These are phyloP conservation scores for Fusarium heterosporum DNA, from an alignment of 2,329 filamentous ascomycete genomes.

Conservation along the genomic window DNA sequence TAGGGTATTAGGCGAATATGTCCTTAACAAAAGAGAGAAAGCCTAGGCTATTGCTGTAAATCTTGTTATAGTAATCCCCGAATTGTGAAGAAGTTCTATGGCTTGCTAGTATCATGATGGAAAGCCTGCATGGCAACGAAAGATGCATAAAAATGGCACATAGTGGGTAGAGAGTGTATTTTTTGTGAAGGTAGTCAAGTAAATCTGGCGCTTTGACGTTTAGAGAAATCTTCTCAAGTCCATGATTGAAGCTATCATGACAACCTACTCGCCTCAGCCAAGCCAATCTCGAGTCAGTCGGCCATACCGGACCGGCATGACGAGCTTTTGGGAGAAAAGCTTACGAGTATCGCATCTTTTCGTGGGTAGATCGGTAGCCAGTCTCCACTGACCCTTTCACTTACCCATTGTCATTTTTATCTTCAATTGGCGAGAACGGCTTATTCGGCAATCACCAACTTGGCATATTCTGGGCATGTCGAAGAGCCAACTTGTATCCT, in stretches of 20 bases:
- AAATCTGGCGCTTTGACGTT: not conserved
- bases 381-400: constrained; percentile 29
- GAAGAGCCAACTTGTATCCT: constrained; percentile 17
- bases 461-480: constrained; percentile 31
- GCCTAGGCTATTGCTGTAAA: not conserved
- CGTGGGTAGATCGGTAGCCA: constrained; percentile 11
- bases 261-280: constrained; percentile 11
- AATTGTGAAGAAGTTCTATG: not conserved
- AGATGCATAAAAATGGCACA: not conserved
- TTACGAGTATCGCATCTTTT: constrained; percentile 25
- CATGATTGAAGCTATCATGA: constrained; percentile 14
- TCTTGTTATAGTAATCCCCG: not conserved
- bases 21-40: not conserved
- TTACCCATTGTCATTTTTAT: constrained; percentile 22
- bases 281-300: constrained; percentile 19
- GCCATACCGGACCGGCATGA: constrained; percentile 2
- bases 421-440: constrained; percentile 38
- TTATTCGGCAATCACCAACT: constrained; percentile 38
- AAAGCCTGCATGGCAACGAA: not conserved
- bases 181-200: not conserved
- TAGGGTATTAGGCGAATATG: not conserved
- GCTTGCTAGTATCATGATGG: not conserved
- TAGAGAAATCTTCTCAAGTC: not conserved
- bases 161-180: not conserved
- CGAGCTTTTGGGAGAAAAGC: constrained; percentile 5